A percentile compares a stretch with the other conserved stretches of the same genome.
These are phyloP conservation scores for Penicillium malachiteum DNA, from an alignment of 495 filamentous ascomycete genomes.

Conservation along the genomic window DNA sequence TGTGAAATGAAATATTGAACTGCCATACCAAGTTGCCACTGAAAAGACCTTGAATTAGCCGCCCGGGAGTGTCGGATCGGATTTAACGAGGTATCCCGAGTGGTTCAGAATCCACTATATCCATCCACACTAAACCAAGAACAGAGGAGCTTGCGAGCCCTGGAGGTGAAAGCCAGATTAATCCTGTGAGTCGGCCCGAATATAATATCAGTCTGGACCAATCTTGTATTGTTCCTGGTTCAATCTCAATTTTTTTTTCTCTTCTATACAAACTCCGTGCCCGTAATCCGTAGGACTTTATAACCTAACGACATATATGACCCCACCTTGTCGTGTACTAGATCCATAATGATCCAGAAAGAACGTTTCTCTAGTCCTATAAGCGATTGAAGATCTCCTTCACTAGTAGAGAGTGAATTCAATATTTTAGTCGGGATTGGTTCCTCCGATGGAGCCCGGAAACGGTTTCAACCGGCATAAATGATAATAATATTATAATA, in stretches of 20 bases:
- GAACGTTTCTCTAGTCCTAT: too few species aligned
- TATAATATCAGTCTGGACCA: conserved; percentile 13
- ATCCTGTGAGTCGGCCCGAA: conserved; percentile 12
- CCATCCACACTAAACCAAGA: conserved; percentile 22
- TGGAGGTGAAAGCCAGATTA: background rate
- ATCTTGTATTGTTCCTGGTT: conserved; percentile 4
- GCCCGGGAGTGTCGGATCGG: background rate
- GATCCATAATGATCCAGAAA: too few species aligned
- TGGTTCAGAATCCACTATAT: background rate
- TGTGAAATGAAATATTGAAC: too few species aligned
- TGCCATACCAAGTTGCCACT: too few species aligned
- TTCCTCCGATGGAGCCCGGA: background rate
- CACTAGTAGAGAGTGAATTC: background rate
- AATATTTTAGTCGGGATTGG: conserved; percentile 2
- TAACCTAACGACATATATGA: too few species aligned
- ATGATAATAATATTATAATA: background rate
- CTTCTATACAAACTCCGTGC: too few species aligned
- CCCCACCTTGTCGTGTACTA: too few species aligned
- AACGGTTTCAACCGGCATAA: background rate
- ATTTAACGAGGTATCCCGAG: background rate
- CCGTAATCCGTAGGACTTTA: too few species aligned
- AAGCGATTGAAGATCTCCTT: too few species aligned
- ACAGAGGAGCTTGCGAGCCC: conserved; percentile 32
- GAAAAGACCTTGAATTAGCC: too few species aligned
- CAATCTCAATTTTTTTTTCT: too few species aligned